Evolutionary conservation across 768 basidiomycete species (phyloP), one percentile per base, ranked within the genome.

Genomic region (Fomitopsis serialis): DNA sequence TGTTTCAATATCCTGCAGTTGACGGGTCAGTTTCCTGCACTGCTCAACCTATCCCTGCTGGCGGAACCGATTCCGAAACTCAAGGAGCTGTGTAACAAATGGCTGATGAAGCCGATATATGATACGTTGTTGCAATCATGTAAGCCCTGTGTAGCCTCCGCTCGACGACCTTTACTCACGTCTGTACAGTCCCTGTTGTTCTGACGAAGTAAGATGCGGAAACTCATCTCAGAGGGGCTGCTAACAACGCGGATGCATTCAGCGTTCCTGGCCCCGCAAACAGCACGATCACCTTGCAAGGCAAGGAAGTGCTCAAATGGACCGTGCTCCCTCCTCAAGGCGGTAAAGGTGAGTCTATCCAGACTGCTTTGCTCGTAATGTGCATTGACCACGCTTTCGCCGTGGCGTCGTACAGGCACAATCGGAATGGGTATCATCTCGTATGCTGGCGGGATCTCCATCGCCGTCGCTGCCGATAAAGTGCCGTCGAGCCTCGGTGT

Each of bases 351-450:
- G 21, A 4, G 29, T 11, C 11, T 32, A n/a, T n/a, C n/a, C n/a
- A n/a, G n/a, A n/a, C n/a, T n/a, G n/a, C n/a, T 32, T 32, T 32
- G 29, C 6, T 11, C 6, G 5, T 29, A 9, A 13, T 9, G 3
- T 32, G 4, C 40, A 13, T 19, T 50, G 17, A 32, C n/a, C n/a
- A 32, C n/a, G n/a, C 29, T 32, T 11, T 32, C 29, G 11, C 5
- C 29, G n/a, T 11, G 36, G 32, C n/a, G 22, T 23, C 6, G n/a
- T 7, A 13, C 52, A 60, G 61, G 62, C 19, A 61, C 62, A 12
- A 32, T 63, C n/a, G 62, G 56, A 10, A 59, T 63, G 48, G 62
- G 62, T 8, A 55, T 63, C 58, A 59, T 63, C 45, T 63, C 62
- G 3, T 63, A 63, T 47, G 62, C 62, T 2, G 62, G 62, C 46